A percentile compares a stretch with the other conserved stretches of the same genome.
These are phyloP conservation scores for Pichia norvegensis DNA, from an alignment of 1,139 yeast genomes.

Conservation along the genomic window DNA sequence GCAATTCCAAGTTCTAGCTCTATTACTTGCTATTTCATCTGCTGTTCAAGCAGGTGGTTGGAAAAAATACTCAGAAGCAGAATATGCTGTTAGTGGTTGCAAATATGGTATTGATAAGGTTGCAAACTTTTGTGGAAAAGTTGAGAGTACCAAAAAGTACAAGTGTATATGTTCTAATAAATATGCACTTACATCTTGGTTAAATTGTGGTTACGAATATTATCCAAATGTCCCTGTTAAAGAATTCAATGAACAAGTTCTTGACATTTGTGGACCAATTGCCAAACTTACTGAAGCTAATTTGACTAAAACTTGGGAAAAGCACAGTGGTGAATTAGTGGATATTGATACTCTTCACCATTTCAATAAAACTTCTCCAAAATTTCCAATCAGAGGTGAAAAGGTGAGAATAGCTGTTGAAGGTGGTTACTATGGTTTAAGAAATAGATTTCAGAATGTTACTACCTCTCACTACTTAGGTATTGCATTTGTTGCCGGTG, in stretches of 20 bases:
- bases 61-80: conserved; percentile 14
- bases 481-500: conserved; percentile 40
- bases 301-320: not conserved
- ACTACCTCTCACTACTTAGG: conserved; percentile 42
- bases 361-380: conserved; percentile 5
- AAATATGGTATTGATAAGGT: conserved; percentile 27
- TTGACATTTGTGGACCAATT: not conserved
- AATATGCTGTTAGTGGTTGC: conserved; percentile 29
- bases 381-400: conserved; percentile 13
- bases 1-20: not conserved
- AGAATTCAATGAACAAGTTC: not conserved
- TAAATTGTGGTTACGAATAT: conserved; percentile 11
- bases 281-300: not conserved
- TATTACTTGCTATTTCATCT: not conserved
- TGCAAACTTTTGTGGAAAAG: conserved; percentile 28
- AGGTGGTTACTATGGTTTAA: conserved; percentile 32
- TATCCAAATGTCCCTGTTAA: not conserved
- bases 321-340: conserved; percentile 2
- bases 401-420: conserved; percentile 24
- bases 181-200: conserved; percentile 16
- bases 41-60: conserved; percentile 6
- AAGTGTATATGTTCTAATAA: conserved; percentile 21
- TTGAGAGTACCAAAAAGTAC: conserved; percentile 18
- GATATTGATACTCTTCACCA: conserved; percentile 17
- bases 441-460: conserved; percentile 31